A percentile compares a stretch with the other conserved stretches of the same genome.
Conservation (phyloP, 306 rosid species). For the Erythrophleum fordii region DNA sequence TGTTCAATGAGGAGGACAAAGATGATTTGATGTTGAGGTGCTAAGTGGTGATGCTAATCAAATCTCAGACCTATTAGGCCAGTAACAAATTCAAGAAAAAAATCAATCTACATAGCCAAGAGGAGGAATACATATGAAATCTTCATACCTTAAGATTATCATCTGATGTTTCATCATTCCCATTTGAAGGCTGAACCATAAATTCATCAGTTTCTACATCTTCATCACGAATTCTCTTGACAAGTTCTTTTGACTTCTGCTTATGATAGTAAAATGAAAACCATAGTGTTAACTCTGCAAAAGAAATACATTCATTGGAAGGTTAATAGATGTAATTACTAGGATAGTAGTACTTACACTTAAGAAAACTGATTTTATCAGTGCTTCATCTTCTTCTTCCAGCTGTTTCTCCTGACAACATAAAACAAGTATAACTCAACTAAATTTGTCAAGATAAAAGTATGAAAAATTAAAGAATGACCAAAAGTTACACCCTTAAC, state of each 20-base stretch:
- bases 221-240: constrained; percentile 70
- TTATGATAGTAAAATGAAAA: constrained; percentile 25
- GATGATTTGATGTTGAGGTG: too few relatives aligned
- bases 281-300: constrained; percentile 10
- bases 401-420: constrained; percentile 67
- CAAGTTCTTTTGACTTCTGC: constrained; percentile 62
- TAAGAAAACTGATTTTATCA: constrained; percentile 70
- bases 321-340: not conserved
- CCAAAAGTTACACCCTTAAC: not conserved
- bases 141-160: constrained; percentile 51
- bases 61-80: too few relatives aligned
- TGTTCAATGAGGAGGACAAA: too few relatives aligned
- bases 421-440: constrained; percentile 14
- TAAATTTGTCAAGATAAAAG: not conserved
- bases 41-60: too few relatives aligned
- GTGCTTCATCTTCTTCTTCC: constrained; percentile 90
- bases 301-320: not conserved
- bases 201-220: constrained; percentile 63
- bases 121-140: not conserved
- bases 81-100: too few relatives aligned
- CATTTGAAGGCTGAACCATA: constrained; percentile 36
- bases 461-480: not conserved
- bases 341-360: constrained; percentile 49
- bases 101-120: too few relatives aligned
- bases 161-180: constrained; percentile 49